Base-by-base conservation (phyloP, 306 rosid species). In the Psophocarpus tetragonolobus region DNA sequence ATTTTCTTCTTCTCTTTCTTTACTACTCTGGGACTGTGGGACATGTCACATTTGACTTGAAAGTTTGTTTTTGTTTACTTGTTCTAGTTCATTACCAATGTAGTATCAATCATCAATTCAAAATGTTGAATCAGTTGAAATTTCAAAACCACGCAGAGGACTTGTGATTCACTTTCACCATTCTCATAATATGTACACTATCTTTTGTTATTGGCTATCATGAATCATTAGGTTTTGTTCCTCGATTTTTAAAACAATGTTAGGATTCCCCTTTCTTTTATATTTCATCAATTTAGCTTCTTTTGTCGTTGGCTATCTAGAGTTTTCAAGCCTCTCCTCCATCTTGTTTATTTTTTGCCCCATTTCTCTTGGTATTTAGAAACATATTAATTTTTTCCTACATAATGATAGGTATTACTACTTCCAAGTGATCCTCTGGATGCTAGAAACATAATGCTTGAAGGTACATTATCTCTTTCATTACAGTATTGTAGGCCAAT, bases 401-500 rank as follows among this genome's bases (percentile, higher is more conserved):
- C 77, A 27, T 48, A 60, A 63, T 77, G 20, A 48, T 76, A 95
- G 99, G 47, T 87, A 73, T 69, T 89, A 38, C 89, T 95, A 61
- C 92, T 95, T 73, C 99, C 99, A 62, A 89, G 87, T 65, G 99
- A 95, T 87, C 97, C 99, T 82, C 88, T 95, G 71, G 99, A 95
- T 86, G 97, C 89, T 26, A 92, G 96, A 86, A 95, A 95, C 84
- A 95, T 95, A 61, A 82, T 95, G 97, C 92, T 95, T 71, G 99
- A 95, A 92, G 99, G 99, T 95, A 84, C 76, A 68, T 6, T 17
- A 8, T 78, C 72, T 80, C 73, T 66, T 72, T 75, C 77, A 47
- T 15, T 50, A 74, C 26, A n/a, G 29, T 27, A 6, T 53, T 70
- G 71, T 27, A 53, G 36, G 44, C 42, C 36, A 66, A 41, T 73